Evolutionary conservation across 805 yeast species (phyloP), one percentile per base, ranked within the genome.

Genomic region (Barnettozyma sp.): DNA sequence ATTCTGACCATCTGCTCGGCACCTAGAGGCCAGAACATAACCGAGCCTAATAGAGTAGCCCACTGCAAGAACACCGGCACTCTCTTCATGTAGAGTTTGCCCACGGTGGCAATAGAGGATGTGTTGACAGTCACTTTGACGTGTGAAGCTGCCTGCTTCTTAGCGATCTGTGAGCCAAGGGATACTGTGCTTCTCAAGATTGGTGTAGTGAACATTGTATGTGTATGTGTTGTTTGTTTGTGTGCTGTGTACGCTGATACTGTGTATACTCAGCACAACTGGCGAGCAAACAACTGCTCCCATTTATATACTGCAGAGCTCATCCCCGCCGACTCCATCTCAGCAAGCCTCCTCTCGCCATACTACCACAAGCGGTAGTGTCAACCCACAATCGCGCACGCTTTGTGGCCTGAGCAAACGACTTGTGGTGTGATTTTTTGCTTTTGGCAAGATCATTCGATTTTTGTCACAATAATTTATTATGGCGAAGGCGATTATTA

Each of bases 151-250:
- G 49, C 45, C 28, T 39, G 39, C 17, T 44, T 43, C 27, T 40
- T 43, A 15, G 48, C 44, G 27, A 43, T 40, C 35, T 47, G 43
- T 22, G 39, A 39, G 10, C 41, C 36, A 18, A 46, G 24, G n/a
- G 56, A 34, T 27, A 51, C 43, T 12, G 56, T 43, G 32, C 50
- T 46, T 52, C 56, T 52, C 40, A 49, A 40, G 32, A 49, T 34
- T 38, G 45, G 43, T 8, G 56, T 38, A 20, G 52, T 33, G 45
- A 47, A 46, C 56, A 52, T 52, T 47, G 45, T 43, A n/a, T 17
- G 9, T 18, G 14, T 27, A 22, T 9, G 24, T 9, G 24, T 22
- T 22, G 24, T 22, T 22, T 22, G 12, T 9, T 9, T 22, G 9
- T 9, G 12, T 22, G 24, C 11, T 9, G 12, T 22, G 24, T 22